Conservation (phyloP, 371 early-diverging fungal genomes). For the Lichtheimia ramosa region DNA sequence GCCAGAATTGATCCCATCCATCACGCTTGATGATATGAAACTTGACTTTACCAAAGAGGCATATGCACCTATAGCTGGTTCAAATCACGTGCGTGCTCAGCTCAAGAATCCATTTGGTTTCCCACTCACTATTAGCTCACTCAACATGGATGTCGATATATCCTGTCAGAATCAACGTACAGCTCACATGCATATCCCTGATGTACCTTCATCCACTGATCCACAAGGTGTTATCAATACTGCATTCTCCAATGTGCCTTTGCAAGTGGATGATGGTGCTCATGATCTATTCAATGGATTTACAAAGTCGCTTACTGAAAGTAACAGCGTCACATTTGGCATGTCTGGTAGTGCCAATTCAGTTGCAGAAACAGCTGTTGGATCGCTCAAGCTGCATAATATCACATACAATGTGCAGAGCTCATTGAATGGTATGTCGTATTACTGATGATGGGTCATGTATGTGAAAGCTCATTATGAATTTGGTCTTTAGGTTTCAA, state of each 20-base stretch:
- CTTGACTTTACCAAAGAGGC: slow-evolving; percentile 54
- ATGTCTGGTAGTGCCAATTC: slow-evolving; percentile 51
- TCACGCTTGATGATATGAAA: slow-evolving; percentile 42
- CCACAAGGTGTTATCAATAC: slow-evolving; percentile 38
- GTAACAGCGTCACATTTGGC: slow-evolving; percentile 38
- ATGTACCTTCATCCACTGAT: slow-evolving; percentile 39
- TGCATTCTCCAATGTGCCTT: slow-evolving; percentile 43
- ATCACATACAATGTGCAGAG: slow-evolving; percentile 47
- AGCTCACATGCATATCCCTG: slow-evolving; percentile 50
- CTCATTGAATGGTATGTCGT: slow-evolving; percentile 46
- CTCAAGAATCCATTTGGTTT: slow-evolving; percentile 58
- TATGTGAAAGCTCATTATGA: not conserved
- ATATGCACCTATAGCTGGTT: slow-evolving; percentile 47
- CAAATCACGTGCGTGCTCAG: slow-evolving; percentile 44
- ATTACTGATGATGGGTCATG: not conserved
- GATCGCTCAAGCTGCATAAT: slow-evolving; percentile 44
- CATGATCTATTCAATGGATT: slow-evolving; percentile 46
- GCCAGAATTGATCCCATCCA: slow-evolving; percentile 20
- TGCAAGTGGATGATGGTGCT: slow-evolving; percentile 32
- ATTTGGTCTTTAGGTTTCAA: slow-evolving; percentile 27
- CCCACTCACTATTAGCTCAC: slow-evolving; percentile 46
- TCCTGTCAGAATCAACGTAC: slow-evolving; percentile 29
- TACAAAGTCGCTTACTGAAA: slow-evolving; percentile 42
- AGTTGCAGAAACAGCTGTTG: slow-evolving; percentile 52
- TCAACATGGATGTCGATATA: slow-evolving; percentile 44